phyloP scores from a whole-genome alignment of 345 rosid species.

The Eucalyptus coolabah region DNA sequence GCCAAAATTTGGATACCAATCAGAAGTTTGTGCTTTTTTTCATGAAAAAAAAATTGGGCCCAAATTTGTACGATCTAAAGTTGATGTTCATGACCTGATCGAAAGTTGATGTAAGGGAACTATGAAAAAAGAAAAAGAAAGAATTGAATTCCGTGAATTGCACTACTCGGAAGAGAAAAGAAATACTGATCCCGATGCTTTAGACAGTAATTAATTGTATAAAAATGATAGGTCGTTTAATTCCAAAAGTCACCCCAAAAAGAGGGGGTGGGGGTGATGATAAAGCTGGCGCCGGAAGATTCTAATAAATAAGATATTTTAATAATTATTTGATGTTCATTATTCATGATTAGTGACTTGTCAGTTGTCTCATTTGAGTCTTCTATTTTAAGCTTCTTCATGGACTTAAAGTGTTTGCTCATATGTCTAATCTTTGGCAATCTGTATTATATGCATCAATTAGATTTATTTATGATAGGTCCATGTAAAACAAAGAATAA shows the following conservation, averaged over 20 bases:
- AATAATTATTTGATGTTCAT: background rate
- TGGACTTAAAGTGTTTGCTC: background rate
- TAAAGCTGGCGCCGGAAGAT: background rate
- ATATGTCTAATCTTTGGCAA: background rate
- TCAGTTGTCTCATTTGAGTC: background rate
- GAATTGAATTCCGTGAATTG: background rate
- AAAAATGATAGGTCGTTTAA: background rate
- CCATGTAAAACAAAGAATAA: background rate
- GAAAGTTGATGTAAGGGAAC: background rate
- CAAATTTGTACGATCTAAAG: background rate
- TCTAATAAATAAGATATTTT: background rate
- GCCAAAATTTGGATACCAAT: background rate
- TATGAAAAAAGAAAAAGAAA: background rate
- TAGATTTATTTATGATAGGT: background rate
- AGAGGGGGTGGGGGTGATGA: background rate
- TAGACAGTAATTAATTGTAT: background rate
- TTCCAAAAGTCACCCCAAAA: background rate
- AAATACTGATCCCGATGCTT: background rate
- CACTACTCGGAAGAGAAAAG: background rate
- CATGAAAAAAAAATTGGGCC: background rate
- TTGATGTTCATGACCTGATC: background rate
- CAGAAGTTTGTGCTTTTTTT: background rate
- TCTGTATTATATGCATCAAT: background rate
- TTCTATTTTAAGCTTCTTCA: background rate
- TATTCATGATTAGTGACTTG: background rate